Conservation (phyloP, 768 basidiomycete species). For the Russula ochroleuca region DNA sequence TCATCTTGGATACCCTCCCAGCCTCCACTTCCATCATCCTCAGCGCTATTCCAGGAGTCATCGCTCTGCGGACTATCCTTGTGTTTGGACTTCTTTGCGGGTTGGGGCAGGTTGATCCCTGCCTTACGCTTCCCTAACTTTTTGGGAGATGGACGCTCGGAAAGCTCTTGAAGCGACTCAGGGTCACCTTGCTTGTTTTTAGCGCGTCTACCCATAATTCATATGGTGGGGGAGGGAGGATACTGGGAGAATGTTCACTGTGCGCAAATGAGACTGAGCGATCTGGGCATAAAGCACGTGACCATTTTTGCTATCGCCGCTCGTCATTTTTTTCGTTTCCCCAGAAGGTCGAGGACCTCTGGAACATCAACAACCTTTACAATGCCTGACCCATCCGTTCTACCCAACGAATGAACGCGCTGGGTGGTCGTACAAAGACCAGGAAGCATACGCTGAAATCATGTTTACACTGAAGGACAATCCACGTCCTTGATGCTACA, state of each 20-base stretch:
- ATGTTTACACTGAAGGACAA: too few species aligned
- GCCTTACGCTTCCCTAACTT: constrained; percentile 75
- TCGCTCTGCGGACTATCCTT: constrained; percentile 23
- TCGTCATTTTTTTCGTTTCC: too few species aligned
- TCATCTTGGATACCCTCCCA: constrained; percentile 63
- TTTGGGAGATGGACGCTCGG: constrained; percentile 43
- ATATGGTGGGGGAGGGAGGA: not conserved
- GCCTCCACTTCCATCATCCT: constrained; percentile 40
- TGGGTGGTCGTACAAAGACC: too few species aligned
- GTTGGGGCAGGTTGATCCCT: constrained; percentile 34
- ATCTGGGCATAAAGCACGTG: not conserved
- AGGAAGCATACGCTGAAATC: too few species aligned
- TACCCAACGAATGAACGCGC: too few species aligned
- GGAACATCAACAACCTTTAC: too few species aligned
- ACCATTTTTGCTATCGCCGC: too few species aligned
- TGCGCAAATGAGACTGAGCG: too few species aligned
- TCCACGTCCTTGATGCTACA: too few species aligned
- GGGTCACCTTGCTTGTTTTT: constrained; percentile 82
- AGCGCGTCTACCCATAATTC: constrained; percentile 75
- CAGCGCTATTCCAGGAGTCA: constrained; percentile 33
- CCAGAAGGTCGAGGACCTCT: too few species aligned
- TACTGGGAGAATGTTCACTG: not conserved
- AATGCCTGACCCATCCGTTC: too few species aligned
- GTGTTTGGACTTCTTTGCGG: constrained; percentile 36
- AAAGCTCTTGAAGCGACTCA: constrained; percentile 46